Base-by-base conservation (phyloP, 2,329 filamentous ascomycete species). In the Cladophialophora exuberans region DNA sequence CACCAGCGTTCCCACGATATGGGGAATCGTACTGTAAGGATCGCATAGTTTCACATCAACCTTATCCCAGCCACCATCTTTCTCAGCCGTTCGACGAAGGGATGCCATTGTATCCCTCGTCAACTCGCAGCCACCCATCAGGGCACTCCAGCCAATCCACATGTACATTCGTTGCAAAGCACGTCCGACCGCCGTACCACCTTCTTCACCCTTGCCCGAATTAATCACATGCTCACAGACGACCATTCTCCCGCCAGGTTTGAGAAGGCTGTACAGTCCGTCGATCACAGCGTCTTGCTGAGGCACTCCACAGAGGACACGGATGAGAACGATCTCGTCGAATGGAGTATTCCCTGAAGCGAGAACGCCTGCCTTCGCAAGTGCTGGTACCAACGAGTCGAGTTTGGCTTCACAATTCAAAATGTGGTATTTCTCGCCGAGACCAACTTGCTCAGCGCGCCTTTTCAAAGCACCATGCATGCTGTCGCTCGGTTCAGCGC, bases 181-280 rank as follows among this genome's bases (percentile, higher is more conserved):
- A 13, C 10, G 39, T n/a, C n/a, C 39, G 10, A 10, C 4, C 6
- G 39, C 39, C 31, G 43, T 26, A 4, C 23, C 9, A 15, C 18
- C 10, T 3, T 51, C 35, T 25, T 55, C 52, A 17, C 18, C 33
- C 23, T 51, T 31, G 18, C 50, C 45, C 23, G 15, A 73, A 61
- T 80, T 81, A 18, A 70, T 73, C 6, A 81, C 76, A 69, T 84
- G 81, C 66, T 84, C 81, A 49, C 73, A 78, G 30, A 83, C 69
- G 9, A 83, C 67, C 67, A 83, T 66, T n/a, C 38, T 1, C 20
- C 81, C 81, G 2, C 81, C 80, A 0, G 81, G 80, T 57, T 77
- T 79, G 38, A 83, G 64, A 56, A 83, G 62, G 0, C 61, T 60
- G 63, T 82, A 82, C 26, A 83, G 59, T 1, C 74, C 72, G 1